phyloP scores from a whole-genome alignment of 306 rosid genomes.

The Begonia loranthoides region DNA sequence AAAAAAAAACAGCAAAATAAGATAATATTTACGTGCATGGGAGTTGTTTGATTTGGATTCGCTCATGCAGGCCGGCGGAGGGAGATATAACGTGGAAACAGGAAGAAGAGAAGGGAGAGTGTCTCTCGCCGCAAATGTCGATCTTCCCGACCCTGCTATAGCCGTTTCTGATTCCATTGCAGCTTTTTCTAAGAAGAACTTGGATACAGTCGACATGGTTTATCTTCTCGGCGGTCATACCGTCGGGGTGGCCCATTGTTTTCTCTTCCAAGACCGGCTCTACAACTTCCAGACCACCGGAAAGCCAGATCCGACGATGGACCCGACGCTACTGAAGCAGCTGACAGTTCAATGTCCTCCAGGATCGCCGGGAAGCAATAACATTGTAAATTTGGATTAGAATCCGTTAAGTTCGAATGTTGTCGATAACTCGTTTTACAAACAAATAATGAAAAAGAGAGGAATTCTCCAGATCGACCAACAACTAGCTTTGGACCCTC shows the following conservation, averaged over 20 bases:
- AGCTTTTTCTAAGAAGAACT: constrained; percentile 11
- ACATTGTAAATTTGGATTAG: constrained; percentile 17
- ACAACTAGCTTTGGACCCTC: constrained; percentile 9
- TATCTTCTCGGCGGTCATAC: constrained; percentile 35
- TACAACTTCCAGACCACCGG: constrained; percentile 17
- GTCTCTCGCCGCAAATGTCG: constrained; percentile 15
- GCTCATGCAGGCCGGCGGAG: constrained; percentile 12
- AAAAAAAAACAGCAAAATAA: too few relatives aligned
- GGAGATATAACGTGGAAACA: constrained; percentile 12
- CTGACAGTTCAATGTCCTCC: constrained; percentile 11
- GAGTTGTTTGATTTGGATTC: too few relatives aligned
- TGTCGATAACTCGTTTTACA: constrained; percentile 15
- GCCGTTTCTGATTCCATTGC: constrained; percentile 18
- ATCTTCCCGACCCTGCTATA: constrained; percentile 23
- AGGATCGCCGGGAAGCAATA: neutral
- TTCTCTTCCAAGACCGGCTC: constrained; percentile 24
- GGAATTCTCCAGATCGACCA: constrained; percentile 40
- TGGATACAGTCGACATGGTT: constrained; percentile 20
- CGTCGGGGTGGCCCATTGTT: constrained; percentile 23
- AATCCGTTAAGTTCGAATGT: neutral
- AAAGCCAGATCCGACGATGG: constrained; percentile 19
- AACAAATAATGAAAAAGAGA: constrained; percentile 4
- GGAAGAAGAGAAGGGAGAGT: constrained; percentile 25
- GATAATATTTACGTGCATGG: too few relatives aligned
- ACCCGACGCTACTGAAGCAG: neutral